phyloP scores from a whole-genome alignment of 768 basidiomycete genomes.

The Phanerochaete sordida region DNA sequence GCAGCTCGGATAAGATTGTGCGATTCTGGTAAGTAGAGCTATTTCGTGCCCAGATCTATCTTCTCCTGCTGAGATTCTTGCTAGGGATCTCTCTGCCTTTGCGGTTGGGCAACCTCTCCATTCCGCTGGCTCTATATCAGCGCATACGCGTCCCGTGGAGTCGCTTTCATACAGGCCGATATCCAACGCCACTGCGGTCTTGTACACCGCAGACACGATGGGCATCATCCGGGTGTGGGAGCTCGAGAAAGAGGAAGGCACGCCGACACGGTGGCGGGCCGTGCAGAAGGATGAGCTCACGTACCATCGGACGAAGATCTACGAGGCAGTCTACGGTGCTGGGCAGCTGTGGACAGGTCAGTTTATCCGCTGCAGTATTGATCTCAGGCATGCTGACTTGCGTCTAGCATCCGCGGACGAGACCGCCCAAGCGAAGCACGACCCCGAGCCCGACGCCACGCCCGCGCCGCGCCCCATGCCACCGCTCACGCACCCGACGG shows the following conservation, averaged over 20 bases:
- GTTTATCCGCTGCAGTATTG: slow-evolving; percentile 12
- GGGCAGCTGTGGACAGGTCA: slow-evolving; percentile 89
- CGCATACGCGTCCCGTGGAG: slow-evolving; percentile 88
- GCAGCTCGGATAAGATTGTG: slow-evolving; percentile 86
- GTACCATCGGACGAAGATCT: slow-evolving; percentile 82
- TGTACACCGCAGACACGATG: slow-evolving; percentile 92
- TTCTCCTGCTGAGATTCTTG: too few relatives aligned
- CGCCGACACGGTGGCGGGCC: slow-evolving; percentile 46
- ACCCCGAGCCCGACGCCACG: slow-evolving; percentile 30
- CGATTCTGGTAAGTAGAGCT: slow-evolving; percentile 73
- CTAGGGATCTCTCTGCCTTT: slow-evolving; percentile 65
- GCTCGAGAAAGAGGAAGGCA: slow-evolving; percentile 43
- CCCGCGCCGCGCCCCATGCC: slow-evolving; percentile 33
- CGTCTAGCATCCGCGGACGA: slow-evolving; percentile 85
- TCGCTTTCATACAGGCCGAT: slow-evolving; percentile 55
- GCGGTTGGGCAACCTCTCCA: slow-evolving; percentile 38
- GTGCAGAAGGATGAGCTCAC: slow-evolving; percentile 51
- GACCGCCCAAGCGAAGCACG: slow-evolving; percentile 61
- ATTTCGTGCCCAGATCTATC: too few relatives aligned
- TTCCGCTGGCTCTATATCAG: slow-evolving; percentile 67
- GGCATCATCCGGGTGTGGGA: slow-evolving; percentile 85
- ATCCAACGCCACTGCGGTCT: slow-evolving; percentile 42
- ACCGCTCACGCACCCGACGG: slow-evolving; percentile 54
- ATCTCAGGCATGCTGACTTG: not conserved
- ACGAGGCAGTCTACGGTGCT: slow-evolving; percentile 62